These are phyloP conservation scores for Arthrocladium fulminans DNA, from an alignment of 2,329 filamentous ascomycete species.

Conservation along the genomic window DNA sequence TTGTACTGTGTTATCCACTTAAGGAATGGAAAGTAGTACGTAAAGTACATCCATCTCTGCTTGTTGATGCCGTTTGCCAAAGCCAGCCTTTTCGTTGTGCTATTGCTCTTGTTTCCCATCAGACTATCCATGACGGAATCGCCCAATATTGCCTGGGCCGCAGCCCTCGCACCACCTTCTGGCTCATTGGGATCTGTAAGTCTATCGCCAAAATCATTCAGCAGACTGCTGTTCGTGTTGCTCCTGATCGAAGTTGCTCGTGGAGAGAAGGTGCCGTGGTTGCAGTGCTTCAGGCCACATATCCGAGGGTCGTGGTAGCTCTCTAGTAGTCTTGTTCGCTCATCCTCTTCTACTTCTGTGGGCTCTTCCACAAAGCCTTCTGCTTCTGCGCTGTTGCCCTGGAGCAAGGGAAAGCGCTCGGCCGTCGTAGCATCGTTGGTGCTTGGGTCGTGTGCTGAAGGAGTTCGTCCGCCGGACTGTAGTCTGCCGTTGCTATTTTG, in stretches of 20 bases:
- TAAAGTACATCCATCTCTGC: conserved; percentile 71
- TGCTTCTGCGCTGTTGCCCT: conserved; percentile 3
- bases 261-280: conserved; percentile 70
- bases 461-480: background rate
- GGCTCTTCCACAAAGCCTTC: conserved; percentile 15
- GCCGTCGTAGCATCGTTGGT: conserved; percentile 10
- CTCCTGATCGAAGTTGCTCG: conserved; percentile 46
- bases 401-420: conserved; percentile 10
- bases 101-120: conserved; percentile 42
- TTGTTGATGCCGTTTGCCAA: conserved; percentile 65
- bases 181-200: conserved; percentile 18
- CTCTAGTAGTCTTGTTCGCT: conserved; percentile 31
- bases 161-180: conserved; percentile 15
- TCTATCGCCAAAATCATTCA: conserved; percentile 19
- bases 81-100: conserved; percentile 62
- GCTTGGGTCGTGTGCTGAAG: conserved; percentile 10
- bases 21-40: conserved; percentile 86
- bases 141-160: conserved; percentile 32
- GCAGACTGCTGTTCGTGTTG: conserved; percentile 26
- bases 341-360: conserved; percentile 23
- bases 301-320: conserved; percentile 31
- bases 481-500: background rate
- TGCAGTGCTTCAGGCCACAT: conserved; percentile 43
- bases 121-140: conserved; percentile 38
- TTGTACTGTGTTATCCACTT: conserved; percentile 87